A percentile compares a stretch with the other conserved stretches of the same genome.
These are phyloP conservation scores for Fonsecaea monophora DNA, from an alignment of 2,329 filamentous ascomycete species.

Conservation along the genomic window DNA sequence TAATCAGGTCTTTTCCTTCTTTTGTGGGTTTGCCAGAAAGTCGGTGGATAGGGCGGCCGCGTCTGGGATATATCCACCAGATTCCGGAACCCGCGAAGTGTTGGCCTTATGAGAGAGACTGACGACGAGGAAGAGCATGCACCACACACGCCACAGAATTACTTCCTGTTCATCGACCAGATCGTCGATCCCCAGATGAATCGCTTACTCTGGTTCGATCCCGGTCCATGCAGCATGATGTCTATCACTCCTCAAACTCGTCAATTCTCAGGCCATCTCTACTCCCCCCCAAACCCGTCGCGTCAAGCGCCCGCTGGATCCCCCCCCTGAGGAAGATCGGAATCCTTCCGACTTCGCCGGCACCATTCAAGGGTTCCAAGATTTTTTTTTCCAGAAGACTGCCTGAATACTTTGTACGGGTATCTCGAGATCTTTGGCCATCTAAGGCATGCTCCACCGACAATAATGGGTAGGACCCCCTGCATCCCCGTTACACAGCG, in stretches of 20 bases:
- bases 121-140: too few relatives aligned
- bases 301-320: background rate
- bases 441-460: background rate
- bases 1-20: background rate
- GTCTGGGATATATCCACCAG: background rate
- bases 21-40: background rate
- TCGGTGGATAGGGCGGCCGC: background rate
- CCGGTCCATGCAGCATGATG: background rate
- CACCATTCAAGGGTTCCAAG: background rate
- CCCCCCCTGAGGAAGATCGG: background rate
- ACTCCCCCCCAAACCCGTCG: background rate
- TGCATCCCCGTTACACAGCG: background rate
- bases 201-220: background rate
- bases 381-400: background rate
- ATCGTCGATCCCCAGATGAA: background rate
- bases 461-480: background rate
- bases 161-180: background rate
- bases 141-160: too few relatives aligned
- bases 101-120: background rate
- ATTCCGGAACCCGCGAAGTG: background rate
- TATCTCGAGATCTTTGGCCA: background rate
- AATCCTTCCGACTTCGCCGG: constrained; percentile 4
- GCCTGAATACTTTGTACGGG: background rate
- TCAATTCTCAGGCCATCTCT: too few relatives aligned
- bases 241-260: background rate